These are phyloP conservation scores for Odontarrhena argentea DNA, from an alignment of 345 rosid genomes.

Conservation along the genomic window DNA sequence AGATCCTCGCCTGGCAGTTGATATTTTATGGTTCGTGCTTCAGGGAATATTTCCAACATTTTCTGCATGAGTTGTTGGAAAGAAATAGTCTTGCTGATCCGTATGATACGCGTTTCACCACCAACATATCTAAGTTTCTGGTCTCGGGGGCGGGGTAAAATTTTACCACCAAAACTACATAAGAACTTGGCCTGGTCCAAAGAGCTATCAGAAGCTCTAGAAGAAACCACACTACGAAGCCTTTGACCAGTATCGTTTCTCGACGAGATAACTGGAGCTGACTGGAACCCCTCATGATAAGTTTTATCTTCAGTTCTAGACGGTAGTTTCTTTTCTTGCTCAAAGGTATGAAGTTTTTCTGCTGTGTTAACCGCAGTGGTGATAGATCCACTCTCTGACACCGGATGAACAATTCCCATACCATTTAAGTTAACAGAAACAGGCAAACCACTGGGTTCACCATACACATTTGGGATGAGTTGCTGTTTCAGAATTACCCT, in stretches of 20 bases:
- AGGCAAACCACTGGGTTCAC: conserved; percentile 35
- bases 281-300: conserved; percentile 35
- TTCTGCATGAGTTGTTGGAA: conserved; percentile 42
- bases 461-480: conserved; percentile 35
- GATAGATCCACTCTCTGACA: conserved; percentile 33
- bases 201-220: conserved; percentile 42
- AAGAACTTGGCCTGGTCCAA: conserved; percentile 39
- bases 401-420: conserved; percentile 35
- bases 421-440: conserved; percentile 37
- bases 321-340: conserved; percentile 38
- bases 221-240: conserved; percentile 30
- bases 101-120: conserved; percentile 44
- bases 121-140: conserved; percentile 47
- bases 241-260: conserved; percentile 32
- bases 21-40: conserved; percentile 39
- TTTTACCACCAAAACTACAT: conserved; percentile 47
- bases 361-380: conserved; percentile 25
- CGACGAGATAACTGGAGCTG: conserved; percentile 33
- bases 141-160: conserved; percentile 46
- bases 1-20: conserved; percentile 48
- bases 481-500: conserved; percentile 37
- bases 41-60: conserved; percentile 39
- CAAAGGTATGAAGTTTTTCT: conserved; percentile 30
- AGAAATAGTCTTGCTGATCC: conserved; percentile 40
- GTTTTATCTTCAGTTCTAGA: conserved; percentile 34